Evolutionary conservation across 495 filamentous ascomycete genomes (phyloP), one percentile per base, ranked within the genome.

Genomic region (Lepraria neglecta): DNA sequence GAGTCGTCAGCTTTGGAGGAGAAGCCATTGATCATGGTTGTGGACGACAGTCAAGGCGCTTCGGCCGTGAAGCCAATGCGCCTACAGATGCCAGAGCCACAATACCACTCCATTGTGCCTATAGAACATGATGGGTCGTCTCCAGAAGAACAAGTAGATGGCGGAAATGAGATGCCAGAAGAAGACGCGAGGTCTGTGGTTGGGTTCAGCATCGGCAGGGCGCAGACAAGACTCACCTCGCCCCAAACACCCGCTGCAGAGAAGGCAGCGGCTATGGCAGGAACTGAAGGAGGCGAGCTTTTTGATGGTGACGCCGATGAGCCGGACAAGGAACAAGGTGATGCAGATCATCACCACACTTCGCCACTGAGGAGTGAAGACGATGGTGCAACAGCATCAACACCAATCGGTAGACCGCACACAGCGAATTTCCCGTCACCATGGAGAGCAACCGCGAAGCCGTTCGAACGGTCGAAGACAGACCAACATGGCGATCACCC

Each of bases 211-310:
- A 87, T 96, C 59, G 83, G 88, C 65, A 80, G 79, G 17, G 74
- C 78, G 17, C 91, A 92, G 45, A 88, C 83, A 53, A 80, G 86
- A 46, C 77, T 95, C 61, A 85, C 84, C 35, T 83, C 85, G 21
- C 81, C 87, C 15, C 78, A 77, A 48, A 92, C 87, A 0, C 85
- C 90, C 3, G 83, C 86, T 11, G 82, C 84, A 43, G 90, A 95
- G 69, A 92, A 89, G 74, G 82, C 74, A 38, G 83, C 84, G 0
- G 83, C 82, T 0, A 75, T 96, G 75, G 84, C 88, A 53, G 68
- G 74, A 21, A 59, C 78, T 24, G 76, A 80, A 15, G 81, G 71
- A 0, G 83, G 80, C 48, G 79, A 76, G 15, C 71, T 78, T 28
- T 86, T 89, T 59, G 78, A 79, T 52, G 40, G 12, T 33, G 59